Evolutionary conservation across 495 filamentous ascomycete genomes (phyloP), one percentile per base, ranked within the genome.

Genomic region (Parathielavia hyrcaniae): DNA sequence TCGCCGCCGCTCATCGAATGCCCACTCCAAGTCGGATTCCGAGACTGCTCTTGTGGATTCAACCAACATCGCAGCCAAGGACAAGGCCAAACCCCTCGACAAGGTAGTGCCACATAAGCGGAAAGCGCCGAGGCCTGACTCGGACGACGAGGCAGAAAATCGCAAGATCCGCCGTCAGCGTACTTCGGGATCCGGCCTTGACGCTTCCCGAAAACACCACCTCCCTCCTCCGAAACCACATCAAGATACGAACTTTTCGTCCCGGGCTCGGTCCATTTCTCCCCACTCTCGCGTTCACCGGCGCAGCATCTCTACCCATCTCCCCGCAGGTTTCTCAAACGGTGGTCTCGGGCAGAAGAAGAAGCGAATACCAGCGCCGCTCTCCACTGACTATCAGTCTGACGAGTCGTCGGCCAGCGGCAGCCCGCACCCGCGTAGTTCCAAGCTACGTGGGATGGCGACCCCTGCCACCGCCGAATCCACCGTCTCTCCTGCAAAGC

Each of bases 331-430:
- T 16, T 73, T 73, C 43, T 71, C 75, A n/a, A 79, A 79, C 63
- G 79, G 26, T 6, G 26, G 80, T 5, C 65, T 80, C 30, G 73
- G 74, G 60, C 72, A 75, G 32, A 83, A 82, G 66, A 83, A 82
- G 68, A 78, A 78, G 61, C 75, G 78, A 17, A 59, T 79, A 30
- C 81, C 80, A 13, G 75, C 78, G 2, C 84, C 86, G 19, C 74
- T 86, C 10, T 69, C 77, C 10, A 73, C 88, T 61, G 87, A 90
- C 59, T 77, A 85, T 26, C 81, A 82, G 53, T 88, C 86, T 2
- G 86, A 86, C 49, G 86, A 88, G 38, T 90, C 88, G 9, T 88
- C 86, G 49, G 81, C 79, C 4, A 86, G 84, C 65, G 80, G 83
- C 30, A 89, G 86, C 55, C 84, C 86, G 2, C 76, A 87, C 62